phyloP scores from a whole-genome alignment of 345 rosid species.

The Nephelium lappaceum region DNA sequence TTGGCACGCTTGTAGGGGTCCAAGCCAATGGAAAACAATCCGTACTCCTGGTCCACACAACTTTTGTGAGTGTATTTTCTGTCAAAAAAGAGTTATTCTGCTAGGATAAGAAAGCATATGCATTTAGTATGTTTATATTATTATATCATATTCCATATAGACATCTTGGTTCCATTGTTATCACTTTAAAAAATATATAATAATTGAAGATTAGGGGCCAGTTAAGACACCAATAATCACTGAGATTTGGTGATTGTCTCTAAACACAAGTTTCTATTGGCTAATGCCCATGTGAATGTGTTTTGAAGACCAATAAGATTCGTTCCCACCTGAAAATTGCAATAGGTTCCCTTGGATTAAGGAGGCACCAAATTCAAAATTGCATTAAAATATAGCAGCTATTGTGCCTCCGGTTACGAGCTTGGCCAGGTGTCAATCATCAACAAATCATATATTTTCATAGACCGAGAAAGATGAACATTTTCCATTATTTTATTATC shows the following conservation, averaged over 20 bases:
- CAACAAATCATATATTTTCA: conserved; percentile 40
- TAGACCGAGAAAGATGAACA: conserved; percentile 13
- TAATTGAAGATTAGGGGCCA: background rate
- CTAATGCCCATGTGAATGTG: conserved; percentile 33
- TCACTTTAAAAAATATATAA: background rate
- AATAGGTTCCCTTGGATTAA: conserved; percentile 18
- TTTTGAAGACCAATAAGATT: conserved; percentile 32
- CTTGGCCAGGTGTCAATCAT: conserved; percentile 50
- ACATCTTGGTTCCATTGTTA: background rate
- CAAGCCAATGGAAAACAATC: conserved; percentile 18
- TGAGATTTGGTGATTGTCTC: conserved; percentile 18
- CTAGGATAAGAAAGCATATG: conserved; percentile 3
- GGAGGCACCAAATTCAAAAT: conserved; percentile 27
- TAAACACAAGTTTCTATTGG: conserved; percentile 15
- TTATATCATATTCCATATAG: too few species aligned
- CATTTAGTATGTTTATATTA: background rate
- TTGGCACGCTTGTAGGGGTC: conserved; percentile 27
- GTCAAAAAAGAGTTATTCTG: conserved; percentile 9
- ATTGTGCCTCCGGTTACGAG: conserved; percentile 25
- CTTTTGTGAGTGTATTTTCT: background rate
- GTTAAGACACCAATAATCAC: conserved; percentile 20
- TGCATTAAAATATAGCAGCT: background rate
- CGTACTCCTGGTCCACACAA: background rate
- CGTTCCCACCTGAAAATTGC: conserved; percentile 7
- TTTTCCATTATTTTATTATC: conserved; percentile 15